Base-by-base conservation (phyloP, 1,284 basidiomycete genomes). In the Schizophyllum amplum region DNA sequence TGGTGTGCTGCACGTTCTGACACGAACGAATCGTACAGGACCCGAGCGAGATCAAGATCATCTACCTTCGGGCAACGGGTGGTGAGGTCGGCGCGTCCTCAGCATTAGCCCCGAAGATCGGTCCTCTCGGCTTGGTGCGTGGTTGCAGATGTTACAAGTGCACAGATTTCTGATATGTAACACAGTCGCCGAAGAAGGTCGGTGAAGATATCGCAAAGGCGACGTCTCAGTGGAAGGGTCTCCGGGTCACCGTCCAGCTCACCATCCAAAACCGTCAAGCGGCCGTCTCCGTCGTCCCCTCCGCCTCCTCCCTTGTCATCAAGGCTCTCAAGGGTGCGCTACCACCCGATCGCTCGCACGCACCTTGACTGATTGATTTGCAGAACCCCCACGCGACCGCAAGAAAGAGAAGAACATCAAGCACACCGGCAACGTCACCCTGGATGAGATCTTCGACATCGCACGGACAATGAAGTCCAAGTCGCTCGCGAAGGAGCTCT, bases 381-480 rank as follows among this genome's bases (percentile, higher is more conserved):
- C 71, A 94, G 95, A 99, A 82, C 96, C 96, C 65, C 94, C 94
- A 68, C 94, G 96, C 72, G 96, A 99, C 81, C 89, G 97, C 68
- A 99, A 99, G 81, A 99, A 99, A 87, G 94, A 98, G 84, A 99
- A 99, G 84, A 99, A 99, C 84, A 96, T 98, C 79, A 95, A 94
- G 75, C 97, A 99, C 84, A 78, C 78, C 61, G 97, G 97, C 63
- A 99, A 98, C 82, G 84, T 99, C 66, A 72, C 94, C 59, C 81
- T 99, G 60, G 96, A 98, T 71, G 92, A 97, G 77, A 94, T 99
- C 70, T 78, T 94, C 71, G 90, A 96, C 61, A 95, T 96, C 73
- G 94, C 94, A 68, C 90, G 97, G 73, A 97, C 88, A 66, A 98
- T 99, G 95, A 88, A 86, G 73, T 80, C 80, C 78, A 98, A 98